Evolutionary conservation across 495 filamentous ascomycete species (phyloP), one percentile per base, ranked within the genome.

Genomic region (Penicillium paradoxum): DNA sequence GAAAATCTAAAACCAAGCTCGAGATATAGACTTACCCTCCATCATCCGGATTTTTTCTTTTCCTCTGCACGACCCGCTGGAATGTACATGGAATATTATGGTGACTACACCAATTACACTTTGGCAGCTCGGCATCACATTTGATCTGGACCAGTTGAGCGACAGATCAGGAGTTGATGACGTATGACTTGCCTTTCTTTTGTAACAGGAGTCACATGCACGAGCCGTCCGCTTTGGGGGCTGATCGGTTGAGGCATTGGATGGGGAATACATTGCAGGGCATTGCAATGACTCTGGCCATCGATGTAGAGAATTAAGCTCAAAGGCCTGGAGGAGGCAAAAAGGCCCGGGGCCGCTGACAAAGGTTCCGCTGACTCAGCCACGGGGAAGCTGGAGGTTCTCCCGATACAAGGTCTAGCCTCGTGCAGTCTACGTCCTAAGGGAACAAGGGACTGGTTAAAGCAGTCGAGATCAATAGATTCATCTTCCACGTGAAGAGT

Each of bases 21-120:
- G 41, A 19, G 21, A 22, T 18, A 27, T 6, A 3, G 2, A 17
- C 64, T 62, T 59, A 71, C 66, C 49, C 30, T 24, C 39, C 58
- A 45, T 63, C 53, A 24, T 47, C 53, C 13, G 47, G 48, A 2
- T 50, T 46, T 46, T 75, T 75, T 18, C 69, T 61, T 57, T 65
- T 72, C 33, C 69, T 60, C 38, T 62, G 64, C 24, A 67, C 62
- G 1, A 67, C 60, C 22, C 75, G 63, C 40, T 71, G 65, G 52
- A 76, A 79, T 1, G 76, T 78, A 59, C 78, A 80, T 13, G 70
- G 56, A 4, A 73, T 67, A 44, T 72, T 63, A 54, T 80, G 78
- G 55, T 79, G 75, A 45, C 66, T 69, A 49, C 78, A 80, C 78
- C 78, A 80, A 59, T 80, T 75, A 65, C 78, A 80, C 44, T 68